Evolutionary conservation across 2,329 filamentous ascomycete species (phyloP).

Genomic region (Escovopsis sp.): DNA sequence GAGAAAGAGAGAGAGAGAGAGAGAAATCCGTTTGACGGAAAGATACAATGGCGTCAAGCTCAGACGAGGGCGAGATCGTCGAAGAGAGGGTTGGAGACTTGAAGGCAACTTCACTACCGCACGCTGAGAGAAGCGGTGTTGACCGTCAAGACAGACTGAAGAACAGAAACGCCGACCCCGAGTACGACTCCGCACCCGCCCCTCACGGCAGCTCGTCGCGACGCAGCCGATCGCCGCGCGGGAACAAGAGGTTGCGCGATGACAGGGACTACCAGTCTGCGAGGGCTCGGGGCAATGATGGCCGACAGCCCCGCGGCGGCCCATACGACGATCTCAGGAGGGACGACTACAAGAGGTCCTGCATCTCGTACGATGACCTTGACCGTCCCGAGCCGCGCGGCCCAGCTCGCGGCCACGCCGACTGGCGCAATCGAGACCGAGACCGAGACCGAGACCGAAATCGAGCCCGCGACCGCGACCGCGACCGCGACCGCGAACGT

Average conservation of each 20-base stretch:
- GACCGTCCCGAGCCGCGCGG: slow-evolving; percentile 31
- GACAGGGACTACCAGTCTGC: slow-evolving; percentile 46
- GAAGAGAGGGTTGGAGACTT: slow-evolving; percentile 49
- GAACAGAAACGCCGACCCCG: slow-evolving; percentile 45
- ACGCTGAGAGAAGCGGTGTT: slow-evolving; percentile 68
- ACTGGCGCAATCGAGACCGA: slow-evolving; percentile 35
- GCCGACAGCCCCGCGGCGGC: slow-evolving; percentile 43
- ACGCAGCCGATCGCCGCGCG: slow-evolving; percentile 45
- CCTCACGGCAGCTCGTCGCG: slow-evolving; percentile 26
- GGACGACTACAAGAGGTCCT: slow-evolving; percentile 32
- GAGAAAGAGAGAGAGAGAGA: background rate
- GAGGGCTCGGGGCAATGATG: slow-evolving; percentile 31
- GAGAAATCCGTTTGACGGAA: background rate
- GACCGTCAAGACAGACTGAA: slow-evolving; percentile 80
- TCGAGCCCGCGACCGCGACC: slow-evolving; percentile 24
- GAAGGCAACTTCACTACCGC: slow-evolving; percentile 82
- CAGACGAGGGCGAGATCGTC: slow-evolving; percentile 77
- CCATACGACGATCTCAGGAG: slow-evolving; percentile 44
- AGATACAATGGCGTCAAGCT: slow-evolving; percentile 37
- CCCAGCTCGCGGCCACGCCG: slow-evolving; percentile 28
- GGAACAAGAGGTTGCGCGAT: slow-evolving; percentile 52
- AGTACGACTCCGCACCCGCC: slow-evolving; percentile 31
- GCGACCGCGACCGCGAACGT: slow-evolving; percentile 32
- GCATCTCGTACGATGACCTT: slow-evolving; percentile 40
- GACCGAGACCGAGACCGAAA: slow-evolving; percentile 15